Base-by-base conservation (phyloP, 108 stramenopile species). In the Heterococcus sp. region DNA sequence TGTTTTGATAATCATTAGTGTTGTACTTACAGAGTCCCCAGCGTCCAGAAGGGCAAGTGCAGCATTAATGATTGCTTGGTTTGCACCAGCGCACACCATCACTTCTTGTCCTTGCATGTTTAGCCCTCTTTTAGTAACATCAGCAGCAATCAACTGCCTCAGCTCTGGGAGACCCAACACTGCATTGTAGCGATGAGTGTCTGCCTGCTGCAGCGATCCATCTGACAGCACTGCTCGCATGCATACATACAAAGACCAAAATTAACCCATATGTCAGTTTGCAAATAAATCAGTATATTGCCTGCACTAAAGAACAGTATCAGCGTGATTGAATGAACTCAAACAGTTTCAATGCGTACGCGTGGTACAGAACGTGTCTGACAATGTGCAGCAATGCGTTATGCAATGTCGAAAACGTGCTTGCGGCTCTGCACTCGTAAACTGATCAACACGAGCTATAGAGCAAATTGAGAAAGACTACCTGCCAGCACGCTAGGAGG, bases 11-110 rank as follows among this genome's bases (percentile, higher is more conserved):
- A n/a, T n/a, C n/a, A n/a, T n/a, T n/a, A n/a, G n/a, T n/a, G n/a
- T n/a, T n/a, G n/a, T n/a, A 4, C 95, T 88, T 11, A 89, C 91
- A 72, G 90, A 87, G 85, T 89, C 88, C 5, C 75, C 79, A 28
- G 77, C 73, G 46, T 89, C 89, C 36, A 94, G 66, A 5, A 93
- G 76, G 3, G 95, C 92, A 38, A 95, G 78, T 21, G 93, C 91
- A 66, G 91, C 89, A 78, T 94, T 95, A 37, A 91, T 82, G 66
- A 92, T 95, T 40, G 95, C 96, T 85, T 95, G 95, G 82, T 97
- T 97, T 58, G 94, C 95, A 4, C 96, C 96, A 2, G 92, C 89
- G 0, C 95, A 95, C 0, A 97, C 91, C 87, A 94, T 92, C n/a
- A 95, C 64, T 69, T 83, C 66, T 68, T 71, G 75, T 29, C 75